Evolutionary conservation across 768 basidiomycete genomes (phyloP).

Genomic region (Albatrellus ellisii): DNA sequence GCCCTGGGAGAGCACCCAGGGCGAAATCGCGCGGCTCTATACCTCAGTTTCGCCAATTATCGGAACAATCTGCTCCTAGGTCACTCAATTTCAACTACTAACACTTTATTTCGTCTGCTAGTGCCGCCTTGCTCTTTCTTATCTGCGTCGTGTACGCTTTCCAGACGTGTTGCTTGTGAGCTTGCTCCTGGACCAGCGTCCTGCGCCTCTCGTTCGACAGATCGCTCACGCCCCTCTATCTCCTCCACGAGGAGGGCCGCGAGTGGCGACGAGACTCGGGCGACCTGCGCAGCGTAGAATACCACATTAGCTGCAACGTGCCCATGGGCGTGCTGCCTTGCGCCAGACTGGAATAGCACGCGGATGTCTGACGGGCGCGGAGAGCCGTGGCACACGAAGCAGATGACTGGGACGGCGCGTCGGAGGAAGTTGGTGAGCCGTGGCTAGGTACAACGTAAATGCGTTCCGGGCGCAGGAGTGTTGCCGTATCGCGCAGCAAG

Average conservation of each 20-base stretch:
- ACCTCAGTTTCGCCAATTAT: no score
- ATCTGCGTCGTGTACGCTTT: neutral
- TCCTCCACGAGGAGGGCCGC: neutral
- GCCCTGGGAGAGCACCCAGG: no score
- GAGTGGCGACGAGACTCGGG: neutral
- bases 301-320: slow-evolving; percentile 41
- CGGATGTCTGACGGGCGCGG: slow-evolving; percentile 40
- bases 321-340: slow-evolving; percentile 16
- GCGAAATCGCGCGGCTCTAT: no score
- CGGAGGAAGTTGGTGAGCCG: no score
- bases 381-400: slow-evolving; percentile 28
- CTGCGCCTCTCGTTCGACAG: neutral
- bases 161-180: neutral
- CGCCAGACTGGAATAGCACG: slow-evolving; percentile 27
- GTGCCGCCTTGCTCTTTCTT: neutral
- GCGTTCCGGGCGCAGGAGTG: slow-evolving; percentile 35
- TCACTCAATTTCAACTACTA: no score
- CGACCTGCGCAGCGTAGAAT: slow-evolving; percentile 56
- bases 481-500: slow-evolving; percentile 41
- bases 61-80: no score
- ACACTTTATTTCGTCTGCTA: neutral
- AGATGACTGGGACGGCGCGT: slow-evolving; percentile 14
- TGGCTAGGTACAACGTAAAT: slow-evolving; percentile 20
- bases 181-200: neutral
- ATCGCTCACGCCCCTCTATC: neutral